Percentiles rank a stretch among this genome's conserved stretches.
phyloP scores from a whole-genome alignment of 805 yeast species.

The Zygotorulaspora danielsina region DNA sequence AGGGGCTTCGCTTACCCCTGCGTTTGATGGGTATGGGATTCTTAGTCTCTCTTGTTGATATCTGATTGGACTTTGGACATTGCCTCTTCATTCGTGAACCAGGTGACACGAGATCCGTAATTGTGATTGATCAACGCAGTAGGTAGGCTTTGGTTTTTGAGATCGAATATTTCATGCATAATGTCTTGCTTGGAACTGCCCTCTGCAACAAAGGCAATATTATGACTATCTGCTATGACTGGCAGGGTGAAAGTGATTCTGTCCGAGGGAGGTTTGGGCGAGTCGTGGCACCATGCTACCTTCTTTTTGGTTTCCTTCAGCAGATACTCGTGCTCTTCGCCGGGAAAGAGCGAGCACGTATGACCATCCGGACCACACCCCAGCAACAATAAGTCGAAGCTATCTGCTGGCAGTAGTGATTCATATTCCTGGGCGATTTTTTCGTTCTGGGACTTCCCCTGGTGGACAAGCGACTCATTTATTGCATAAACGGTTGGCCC shows the following conservation, averaged over 20 bases:
- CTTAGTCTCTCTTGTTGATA: no score
- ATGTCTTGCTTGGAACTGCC: constrained; percentile 79
- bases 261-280: constrained; percentile 93
- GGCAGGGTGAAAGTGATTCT: constrained; percentile 87
- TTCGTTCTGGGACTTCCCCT: constrained; percentile 47
- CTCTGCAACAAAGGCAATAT: constrained; percentile 79
- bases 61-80: constrained; percentile 6
- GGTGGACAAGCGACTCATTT: constrained; percentile 55
- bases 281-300: constrained; percentile 67
- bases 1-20: no score
- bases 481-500: constrained; percentile 64
- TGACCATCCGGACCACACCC: constrained; percentile 98
- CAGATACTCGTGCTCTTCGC: constrained; percentile 53
- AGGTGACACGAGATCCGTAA: constrained; percentile 50
- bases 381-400: constrained; percentile 62
- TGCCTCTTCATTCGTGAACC: constrained; percentile 87
- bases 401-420: constrained; percentile 44
- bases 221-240: constrained; percentile 45
- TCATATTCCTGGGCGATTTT: constrained; percentile 64
- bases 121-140: constrained; percentile 67
- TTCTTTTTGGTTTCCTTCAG: constrained; percentile 43
- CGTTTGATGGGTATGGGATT: no score
- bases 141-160: constrained; percentile 52
- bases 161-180: constrained; percentile 63
- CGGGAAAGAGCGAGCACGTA: constrained; percentile 90